These are phyloP conservation scores for Picea engelmannii DNA, from an alignment of 83 land plant species.

Conservation along the genomic window DNA sequence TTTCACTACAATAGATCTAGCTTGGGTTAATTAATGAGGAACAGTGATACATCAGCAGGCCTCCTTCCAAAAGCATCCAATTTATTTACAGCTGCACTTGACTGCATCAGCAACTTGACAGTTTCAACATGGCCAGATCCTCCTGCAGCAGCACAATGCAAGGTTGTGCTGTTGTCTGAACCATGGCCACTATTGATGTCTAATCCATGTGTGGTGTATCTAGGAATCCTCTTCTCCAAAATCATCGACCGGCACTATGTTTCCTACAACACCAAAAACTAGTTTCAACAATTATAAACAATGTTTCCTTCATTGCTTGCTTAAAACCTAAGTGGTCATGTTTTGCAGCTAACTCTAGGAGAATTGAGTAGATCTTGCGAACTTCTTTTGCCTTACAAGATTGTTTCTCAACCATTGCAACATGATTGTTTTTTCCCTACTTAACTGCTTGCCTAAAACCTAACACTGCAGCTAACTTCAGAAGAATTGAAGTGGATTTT, in stretches of 20 bases:
- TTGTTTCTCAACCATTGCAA: constrained; percentile 18
- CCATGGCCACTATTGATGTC: constrained; percentile 61
- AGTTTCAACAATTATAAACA: constrained; percentile 37
- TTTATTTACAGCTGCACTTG: constrained; percentile 53
- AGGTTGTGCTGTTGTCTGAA: constrained; percentile 51
- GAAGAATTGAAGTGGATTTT: no score
- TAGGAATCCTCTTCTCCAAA: constrained; percentile 45
- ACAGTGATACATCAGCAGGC: constrained; percentile 55
- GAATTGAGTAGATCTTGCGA: constrained; percentile 30
- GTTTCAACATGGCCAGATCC: constrained; percentile 54
- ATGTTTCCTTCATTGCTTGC: constrained; percentile 25
- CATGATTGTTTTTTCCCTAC: constrained; percentile 16
- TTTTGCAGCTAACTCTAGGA: constrained; percentile 64
- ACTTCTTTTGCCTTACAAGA: background rate
- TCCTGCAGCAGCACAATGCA: constrained; percentile 74
- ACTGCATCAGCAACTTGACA: constrained; percentile 52
- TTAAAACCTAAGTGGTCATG: constrained; percentile 50
- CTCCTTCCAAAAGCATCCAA: constrained; percentile 41
- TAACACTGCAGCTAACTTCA: no score
- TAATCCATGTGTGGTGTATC: background rate
- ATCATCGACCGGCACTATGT: constrained; percentile 37
- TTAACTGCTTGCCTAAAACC: background rate
- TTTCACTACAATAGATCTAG: constrained; percentile 26
- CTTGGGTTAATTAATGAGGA: constrained; percentile 31
- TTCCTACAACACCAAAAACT: constrained; percentile 53